Evolutionary conservation across 441 rosid genomes (phyloP), one percentile per base, ranked within the genome.

Genomic region (Sinapis alba): DNA sequence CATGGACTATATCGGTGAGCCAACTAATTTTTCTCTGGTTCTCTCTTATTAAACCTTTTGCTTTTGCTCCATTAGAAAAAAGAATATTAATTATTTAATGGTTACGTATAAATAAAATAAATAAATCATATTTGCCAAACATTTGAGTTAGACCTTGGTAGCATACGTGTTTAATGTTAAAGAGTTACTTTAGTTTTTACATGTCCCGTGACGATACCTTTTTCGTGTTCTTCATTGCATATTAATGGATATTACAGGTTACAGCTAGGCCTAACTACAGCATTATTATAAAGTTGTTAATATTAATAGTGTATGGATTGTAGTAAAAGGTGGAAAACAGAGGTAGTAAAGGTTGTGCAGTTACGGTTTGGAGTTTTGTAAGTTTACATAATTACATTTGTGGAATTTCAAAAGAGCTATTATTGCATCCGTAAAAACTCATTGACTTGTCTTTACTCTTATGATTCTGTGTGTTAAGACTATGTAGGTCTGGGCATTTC

Each of bases 1-100:
- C 7, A 80, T 90, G 93, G 98, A 96, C 80, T 96, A 92, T 82
- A 69, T 86, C 69, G 99, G 99, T 96, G 50, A 82, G 90, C 80
- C 77, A 60, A 20, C 45, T 61, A 30, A 72, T 72, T 56, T 38
- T 53, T 32, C 50, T 60, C 72, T 5, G 63, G 77, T 76, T 63
- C 79, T 60, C 36, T 24, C 24, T 38, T 28, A n/a, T 30, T 56
- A 7, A 24, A 38, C 15, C 16, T 57, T 45, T 6, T n/a, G 51
- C 54, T 26, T 65, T 41, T 43, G n/a, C 2, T 63, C 13, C 32
- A 56, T 28, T 67, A 20, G 1, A 8, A 60, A n/a, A 50, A 54
- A 18, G 0, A 16, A 53, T 53, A 63, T 43, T 51, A 36, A 21
- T 60, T 11, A 1, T 66, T 18, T 58, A 63, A 30, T 71, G 59